These are phyloP conservation scores for Gastrolobium bilobum DNA, from an alignment of 306 rosid species.

Conservation along the genomic window DNA sequence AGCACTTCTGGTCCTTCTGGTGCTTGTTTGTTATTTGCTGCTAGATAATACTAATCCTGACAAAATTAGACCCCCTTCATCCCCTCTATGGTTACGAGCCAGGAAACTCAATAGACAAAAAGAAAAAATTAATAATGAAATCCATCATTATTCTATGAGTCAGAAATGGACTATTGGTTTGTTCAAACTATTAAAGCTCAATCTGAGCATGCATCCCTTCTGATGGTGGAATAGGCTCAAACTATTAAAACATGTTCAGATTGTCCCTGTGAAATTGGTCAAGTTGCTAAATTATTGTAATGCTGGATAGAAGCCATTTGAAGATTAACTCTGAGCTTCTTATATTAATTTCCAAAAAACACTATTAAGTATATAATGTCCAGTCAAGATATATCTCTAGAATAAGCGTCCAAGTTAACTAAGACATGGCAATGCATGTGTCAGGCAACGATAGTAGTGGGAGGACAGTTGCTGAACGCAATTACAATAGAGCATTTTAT, in stretches of 20 bases:
- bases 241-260: background rate
- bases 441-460: slow-evolving; percentile 89
- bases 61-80: background rate
- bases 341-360: background rate
- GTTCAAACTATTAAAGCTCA: slow-evolving; percentile 3
- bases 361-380: background rate
- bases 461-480: slow-evolving; percentile 88
- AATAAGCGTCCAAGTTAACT: slow-evolving; percentile 22
- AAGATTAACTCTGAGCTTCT: background rate
- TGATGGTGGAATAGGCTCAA: background rate
- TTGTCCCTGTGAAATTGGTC: background rate
- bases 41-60: slow-evolving; percentile 2
- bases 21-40: slow-evolving; percentile 1
- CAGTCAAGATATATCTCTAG: background rate
- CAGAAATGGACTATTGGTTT: background rate
- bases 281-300: background rate
- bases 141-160: background rate
- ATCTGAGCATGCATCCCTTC: background rate
- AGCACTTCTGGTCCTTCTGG: background rate
- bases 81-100: background rate
- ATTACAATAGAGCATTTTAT: slow-evolving; percentile 95
- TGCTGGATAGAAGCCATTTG: background rate
- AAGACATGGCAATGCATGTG: slow-evolving; percentile 37
- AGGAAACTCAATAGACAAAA: background rate
- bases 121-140: background rate